phyloP scores from a whole-genome alignment of 164 flowering plant species.

The Warburgia ugandensis region DNA sequence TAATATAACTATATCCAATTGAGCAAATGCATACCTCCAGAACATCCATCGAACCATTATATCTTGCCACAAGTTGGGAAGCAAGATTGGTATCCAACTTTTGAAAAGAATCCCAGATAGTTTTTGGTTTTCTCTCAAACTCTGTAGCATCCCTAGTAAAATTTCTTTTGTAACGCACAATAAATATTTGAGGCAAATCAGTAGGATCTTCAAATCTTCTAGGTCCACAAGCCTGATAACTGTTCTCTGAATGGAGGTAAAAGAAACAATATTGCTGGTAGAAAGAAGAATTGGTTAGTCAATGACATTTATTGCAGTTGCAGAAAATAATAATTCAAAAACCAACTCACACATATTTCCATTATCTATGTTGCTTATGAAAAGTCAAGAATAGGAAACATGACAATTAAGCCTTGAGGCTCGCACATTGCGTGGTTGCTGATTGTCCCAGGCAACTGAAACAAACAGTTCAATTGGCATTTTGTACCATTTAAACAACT shows the following conservation, averaged over 20 bases:
- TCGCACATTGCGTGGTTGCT: too few species aligned
- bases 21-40: conserved; percentile 38
- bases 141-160: conserved; percentile 30
- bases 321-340: too few species aligned
- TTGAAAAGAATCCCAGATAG: conserved; percentile 29
- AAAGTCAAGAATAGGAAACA: too few species aligned
- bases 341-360: too few species aligned
- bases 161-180: conserved; percentile 79
- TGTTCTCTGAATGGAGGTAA: conserved; percentile 55
- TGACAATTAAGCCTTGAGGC: too few species aligned
- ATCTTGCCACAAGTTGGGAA: conserved; percentile 80
- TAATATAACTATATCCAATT: neutral
- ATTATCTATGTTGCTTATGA: too few species aligned
- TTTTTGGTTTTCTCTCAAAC: conserved; percentile 34
- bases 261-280: conserved; percentile 77
- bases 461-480: too few species aligned
- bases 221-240: conserved; percentile 84
- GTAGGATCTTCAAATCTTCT: conserved; percentile 39
- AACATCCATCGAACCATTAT: conserved; percentile 63
- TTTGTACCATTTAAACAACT: too few species aligned
- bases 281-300: conserved; percentile 8
- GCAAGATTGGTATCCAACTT: conserved; percentile 56
- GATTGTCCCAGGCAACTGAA: too few species aligned
- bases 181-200: conserved; percentile 61
- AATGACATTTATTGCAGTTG: too few species aligned